phyloP scores from a whole-genome alignment of 768 basidiomycete species.

The Auricularia heimuer region DNA sequence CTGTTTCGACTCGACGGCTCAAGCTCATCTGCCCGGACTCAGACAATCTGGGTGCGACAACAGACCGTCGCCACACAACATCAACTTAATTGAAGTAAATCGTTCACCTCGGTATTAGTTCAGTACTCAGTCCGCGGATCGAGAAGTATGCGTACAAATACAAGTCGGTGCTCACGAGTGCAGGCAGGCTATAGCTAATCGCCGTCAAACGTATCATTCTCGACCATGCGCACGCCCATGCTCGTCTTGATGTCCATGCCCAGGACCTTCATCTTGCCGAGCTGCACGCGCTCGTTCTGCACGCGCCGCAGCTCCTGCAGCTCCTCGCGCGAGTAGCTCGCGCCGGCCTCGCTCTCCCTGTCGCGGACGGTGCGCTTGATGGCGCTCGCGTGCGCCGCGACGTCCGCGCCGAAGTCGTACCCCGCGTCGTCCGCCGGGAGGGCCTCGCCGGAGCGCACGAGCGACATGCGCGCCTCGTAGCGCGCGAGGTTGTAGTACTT shows the following conservation, averaged over 20 bases:
- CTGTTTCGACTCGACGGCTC: too few relatives aligned
- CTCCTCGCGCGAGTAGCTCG: constrained; percentile 45
- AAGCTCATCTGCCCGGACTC: too few relatives aligned
- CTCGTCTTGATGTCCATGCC: constrained; percentile 81
- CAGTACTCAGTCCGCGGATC: too few relatives aligned
- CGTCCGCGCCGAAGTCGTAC: constrained; percentile 79
- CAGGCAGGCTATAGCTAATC: constrained; percentile 1
- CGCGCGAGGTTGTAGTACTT: constrained; percentile 89
- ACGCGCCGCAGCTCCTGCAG: constrained; percentile 71
- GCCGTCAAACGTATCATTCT: constrained; percentile 52
- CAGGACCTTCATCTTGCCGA: constrained; percentile 74
- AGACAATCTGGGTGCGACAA: too few relatives aligned
- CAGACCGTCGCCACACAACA: too few relatives aligned
- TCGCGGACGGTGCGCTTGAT: constrained; percentile 62
- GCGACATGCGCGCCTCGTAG: constrained; percentile 77
- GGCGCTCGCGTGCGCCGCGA: constrained; percentile 61
- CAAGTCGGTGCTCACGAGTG: too few relatives aligned
- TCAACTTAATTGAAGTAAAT: too few relatives aligned
- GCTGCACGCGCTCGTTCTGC: constrained; percentile 71
- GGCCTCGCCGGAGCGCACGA: constrained; percentile 72
- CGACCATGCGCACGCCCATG: constrained; percentile 76
- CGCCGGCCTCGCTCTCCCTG: constrained; percentile 60
- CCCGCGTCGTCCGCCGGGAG: constrained; percentile 4
- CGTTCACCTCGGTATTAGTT: too few relatives aligned
- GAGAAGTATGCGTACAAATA: too few relatives aligned